Evolutionary conservation across 129 eudicot species (phyloP), one percentile per base, ranked within the genome.

Genomic region (Pittosporum tobira): DNA sequence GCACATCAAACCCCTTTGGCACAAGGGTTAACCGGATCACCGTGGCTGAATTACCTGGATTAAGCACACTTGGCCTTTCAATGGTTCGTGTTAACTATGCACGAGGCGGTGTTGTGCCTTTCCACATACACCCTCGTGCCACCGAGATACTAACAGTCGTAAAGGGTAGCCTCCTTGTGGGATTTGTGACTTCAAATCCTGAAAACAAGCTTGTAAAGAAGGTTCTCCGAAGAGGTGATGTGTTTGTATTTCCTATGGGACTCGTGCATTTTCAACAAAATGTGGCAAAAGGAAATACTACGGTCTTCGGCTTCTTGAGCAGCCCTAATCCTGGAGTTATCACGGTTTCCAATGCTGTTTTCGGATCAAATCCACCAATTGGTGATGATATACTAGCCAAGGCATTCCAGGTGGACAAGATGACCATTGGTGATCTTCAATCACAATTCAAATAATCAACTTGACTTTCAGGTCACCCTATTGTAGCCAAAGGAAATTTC

Each of bases 71-170:
- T 0, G 78, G 78, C 5, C 40, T 73, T 21, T 51, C 78, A 4
- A 26, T 50, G 0, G 73, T 54, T 1, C 78, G 65, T 3, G 49
- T 66, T 1, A 72, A 73, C 59, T 66, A 59, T 19, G 78, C 73
- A 52, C 69, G 51, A 23, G 6, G 48, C 5, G 78, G 78, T 25
- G 43, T 66, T 9, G 65, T 51, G 47, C 73, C 78, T 52, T 73
- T 73, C 8, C 78, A 73, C 69, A 53, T 64, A 15, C 73, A 73
- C 63, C 78, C 78, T 11, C 73, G 73, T 42, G 78, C 78, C 59
- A 66, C 78, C 0, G 78, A 73, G 46, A 54, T 60, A 43, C 55
- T 73, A 16, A 48, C 57, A 18, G 49, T 73, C 1, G 8, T 67
- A 16, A 62, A 66, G 25, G 73, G 78, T 20, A 48, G 51, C 2